A percentile compares a stretch with the other conserved stretches of the same genome.
These are phyloP conservation scores for Circinella umbellata DNA, from an alignment of 371 early-diverging fungal species.

Conservation along the genomic window DNA sequence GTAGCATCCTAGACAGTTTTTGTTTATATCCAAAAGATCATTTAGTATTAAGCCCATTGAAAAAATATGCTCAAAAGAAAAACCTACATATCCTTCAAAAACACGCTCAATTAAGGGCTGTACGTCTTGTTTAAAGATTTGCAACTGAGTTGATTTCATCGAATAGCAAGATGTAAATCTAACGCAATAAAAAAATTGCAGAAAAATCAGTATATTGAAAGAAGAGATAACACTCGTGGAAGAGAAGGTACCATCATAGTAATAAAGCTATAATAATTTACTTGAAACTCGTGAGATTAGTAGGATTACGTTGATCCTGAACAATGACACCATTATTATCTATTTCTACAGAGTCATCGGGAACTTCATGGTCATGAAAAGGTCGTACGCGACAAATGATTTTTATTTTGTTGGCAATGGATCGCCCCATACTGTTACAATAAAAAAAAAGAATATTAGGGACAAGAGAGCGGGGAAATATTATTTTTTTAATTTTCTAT, in stretches of 20 bases:
- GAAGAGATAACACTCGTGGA: too few species aligned
- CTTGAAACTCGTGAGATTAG: slow-evolving; percentile 5
- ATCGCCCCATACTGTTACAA: neutral
- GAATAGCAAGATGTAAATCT: slow-evolving; percentile 61
- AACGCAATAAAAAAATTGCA: neutral
- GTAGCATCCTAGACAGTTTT: slow-evolving; percentile 48
- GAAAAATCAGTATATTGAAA: too few species aligned
- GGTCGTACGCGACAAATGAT: slow-evolving; percentile 63
- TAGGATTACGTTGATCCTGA: slow-evolving; percentile 36
- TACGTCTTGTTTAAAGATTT: slow-evolving; percentile 56
- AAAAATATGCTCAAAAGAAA: neutral
- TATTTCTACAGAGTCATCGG: slow-evolving; percentile 41
- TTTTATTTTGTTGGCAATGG: slow-evolving; percentile 32
- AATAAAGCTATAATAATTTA: neutral
- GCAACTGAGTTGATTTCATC: slow-evolving; percentile 38
- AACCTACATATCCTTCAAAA: slow-evolving; percentile 51
- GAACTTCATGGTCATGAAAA: slow-evolving; percentile 46
- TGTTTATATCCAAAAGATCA: neutral
- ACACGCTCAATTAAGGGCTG: slow-evolving; percentile 55
- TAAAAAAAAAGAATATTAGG: neutral
- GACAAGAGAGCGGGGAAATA: neutral
- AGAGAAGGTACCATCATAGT: neutral
- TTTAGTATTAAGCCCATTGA: too few species aligned
- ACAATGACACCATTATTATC: slow-evolving; percentile 36
- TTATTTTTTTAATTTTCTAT: too few species aligned